These are phyloP conservation scores for Westerdykella aurantiaca DNA, from an alignment of 2,329 filamentous ascomycete genomes.

Conservation along the genomic window DNA sequence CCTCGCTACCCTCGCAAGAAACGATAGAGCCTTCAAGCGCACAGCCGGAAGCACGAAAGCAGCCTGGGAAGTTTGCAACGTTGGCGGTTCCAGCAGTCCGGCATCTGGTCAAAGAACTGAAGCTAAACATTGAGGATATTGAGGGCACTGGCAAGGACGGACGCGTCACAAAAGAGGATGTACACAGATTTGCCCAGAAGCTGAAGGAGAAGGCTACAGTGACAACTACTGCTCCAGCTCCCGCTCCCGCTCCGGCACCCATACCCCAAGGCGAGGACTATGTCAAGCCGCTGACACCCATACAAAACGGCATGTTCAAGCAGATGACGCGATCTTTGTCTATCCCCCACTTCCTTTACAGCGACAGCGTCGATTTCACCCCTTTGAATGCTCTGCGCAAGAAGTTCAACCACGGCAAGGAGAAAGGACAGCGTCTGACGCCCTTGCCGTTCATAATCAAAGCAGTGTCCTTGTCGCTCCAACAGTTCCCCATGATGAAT, in stretches of 20 bases:
- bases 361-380: slow-evolving; percentile 81
- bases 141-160: slow-evolving; percentile 85
- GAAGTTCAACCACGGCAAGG: slow-evolving; percentile 57
- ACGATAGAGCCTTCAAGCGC: slow-evolving; percentile 12
- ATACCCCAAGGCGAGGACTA: slow-evolving; percentile 54
- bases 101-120: slow-evolving; percentile 74
- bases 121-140: slow-evolving; percentile 71
- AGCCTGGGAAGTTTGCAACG: slow-evolving; percentile 60
- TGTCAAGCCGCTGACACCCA: slow-evolving; percentile 62
- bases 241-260: slow-evolving; percentile 21
- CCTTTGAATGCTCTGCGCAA: slow-evolving; percentile 65
- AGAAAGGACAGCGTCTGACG: slow-evolving; percentile 56
- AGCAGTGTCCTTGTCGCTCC: slow-evolving; percentile 78
- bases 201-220: slow-evolving; percentile 19
- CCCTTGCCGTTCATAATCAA: slow-evolving; percentile 95
- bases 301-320: slow-evolving; percentile 94
- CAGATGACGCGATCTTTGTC: slow-evolving; percentile 85
- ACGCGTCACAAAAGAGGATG: slow-evolving; percentile 86
- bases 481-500: slow-evolving; percentile 81
- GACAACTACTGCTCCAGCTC: slow-evolving; percentile 19
- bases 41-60: slow-evolving; percentile 15
- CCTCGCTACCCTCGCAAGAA: slow-evolving; percentile 11
- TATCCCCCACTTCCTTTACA: slow-evolving; percentile 94
- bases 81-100: slow-evolving; percentile 90
- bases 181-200: slow-evolving; percentile 62